A percentile compares a stretch with the other conserved stretches of the same genome.
These are phyloP conservation scores for Metarhizium robertsii DNA, from an alignment of 2,329 filamentous ascomycete genomes.

Conservation along the genomic window DNA sequence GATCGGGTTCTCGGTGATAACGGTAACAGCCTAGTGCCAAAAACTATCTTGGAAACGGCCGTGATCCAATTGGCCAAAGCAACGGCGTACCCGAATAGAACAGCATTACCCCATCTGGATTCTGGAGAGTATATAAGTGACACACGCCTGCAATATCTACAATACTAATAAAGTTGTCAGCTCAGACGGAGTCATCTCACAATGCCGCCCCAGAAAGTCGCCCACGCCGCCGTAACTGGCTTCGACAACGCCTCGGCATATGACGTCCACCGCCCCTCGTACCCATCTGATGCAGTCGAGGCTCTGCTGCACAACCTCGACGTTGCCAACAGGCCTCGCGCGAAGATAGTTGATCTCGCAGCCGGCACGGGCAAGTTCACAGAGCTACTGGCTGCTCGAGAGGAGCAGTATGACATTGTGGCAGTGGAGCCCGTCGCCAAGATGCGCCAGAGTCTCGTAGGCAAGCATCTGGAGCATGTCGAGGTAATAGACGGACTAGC, in stretches of 20 bases:
- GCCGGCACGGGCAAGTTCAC: constrained; percentile 66
- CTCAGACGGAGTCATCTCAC: neutral
- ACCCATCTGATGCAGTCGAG: constrained; percentile 48
- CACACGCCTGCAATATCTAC: too few species aligned
- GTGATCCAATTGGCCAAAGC: too few species aligned
- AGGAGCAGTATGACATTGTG: constrained; percentile 50
- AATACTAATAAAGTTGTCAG: too few species aligned
- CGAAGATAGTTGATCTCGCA: constrained; percentile 52
- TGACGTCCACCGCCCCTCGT: constrained; percentile 59
- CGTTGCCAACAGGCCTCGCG: constrained; percentile 34
- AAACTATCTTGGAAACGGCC: too few species aligned
- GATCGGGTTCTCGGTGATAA: constrained; percentile 1
- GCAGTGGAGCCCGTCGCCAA: constrained; percentile 55
- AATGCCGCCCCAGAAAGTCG: constrained; percentile 16
- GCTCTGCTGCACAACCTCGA: constrained; percentile 46
- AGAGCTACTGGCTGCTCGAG: constrained; percentile 46
- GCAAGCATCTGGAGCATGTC: constrained; percentile 48
- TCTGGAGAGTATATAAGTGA: too few species aligned
- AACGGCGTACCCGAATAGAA: too few species aligned
- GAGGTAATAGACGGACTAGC: constrained; percentile 49
- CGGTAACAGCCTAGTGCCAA: neutral
- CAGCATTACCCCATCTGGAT: too few species aligned
- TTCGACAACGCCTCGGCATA: constrained; percentile 58
- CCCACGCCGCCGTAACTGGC: constrained; percentile 44
- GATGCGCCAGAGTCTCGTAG: constrained; percentile 53